A percentile compares a stretch with the other conserved stretches of the same genome.
Evolutionary conservation across 257 asterid species (phyloP).

Genomic region (Scutellaria barbata): DNA sequence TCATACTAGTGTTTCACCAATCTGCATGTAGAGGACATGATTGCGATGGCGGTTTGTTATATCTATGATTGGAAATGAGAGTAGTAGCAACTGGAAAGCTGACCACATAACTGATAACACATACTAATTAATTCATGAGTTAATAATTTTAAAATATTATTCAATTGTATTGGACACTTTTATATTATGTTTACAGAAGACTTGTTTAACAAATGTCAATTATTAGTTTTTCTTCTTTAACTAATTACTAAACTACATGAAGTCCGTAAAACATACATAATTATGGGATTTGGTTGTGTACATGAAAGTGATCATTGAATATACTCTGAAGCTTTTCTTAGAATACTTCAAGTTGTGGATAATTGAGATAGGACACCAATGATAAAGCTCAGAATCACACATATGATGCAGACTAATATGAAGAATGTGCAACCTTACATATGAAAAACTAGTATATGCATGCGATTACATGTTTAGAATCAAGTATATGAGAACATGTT

Average conservation of each 20-base stretch:
- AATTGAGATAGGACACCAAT: background rate
- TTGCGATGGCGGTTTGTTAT: background rate
- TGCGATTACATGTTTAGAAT: background rate
- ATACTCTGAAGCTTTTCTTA: background rate
- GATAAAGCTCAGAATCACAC: background rate
- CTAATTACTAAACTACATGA: background rate
- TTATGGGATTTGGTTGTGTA: background rate
- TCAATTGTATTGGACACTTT: background rate
- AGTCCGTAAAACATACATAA: background rate
- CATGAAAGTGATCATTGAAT: background rate
- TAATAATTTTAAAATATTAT: background rate
- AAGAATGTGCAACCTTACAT: conserved; percentile 4
- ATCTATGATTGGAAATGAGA: background rate
- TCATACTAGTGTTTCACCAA: background rate
- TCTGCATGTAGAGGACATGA: background rate
- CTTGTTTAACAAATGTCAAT: too few species aligned
- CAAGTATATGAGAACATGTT: too few species aligned
- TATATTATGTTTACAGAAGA: too few species aligned
- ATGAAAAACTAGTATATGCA: background rate
- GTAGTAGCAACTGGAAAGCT: background rate
- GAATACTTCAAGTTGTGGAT: background rate
- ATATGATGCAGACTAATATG: background rate
- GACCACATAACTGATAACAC: background rate
- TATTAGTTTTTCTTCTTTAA: too few species aligned
- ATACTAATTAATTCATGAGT: background rate